phyloP scores from a whole-genome alignment of 805 yeast genomes.

The Saccharomycopsis microspora region DNA sequence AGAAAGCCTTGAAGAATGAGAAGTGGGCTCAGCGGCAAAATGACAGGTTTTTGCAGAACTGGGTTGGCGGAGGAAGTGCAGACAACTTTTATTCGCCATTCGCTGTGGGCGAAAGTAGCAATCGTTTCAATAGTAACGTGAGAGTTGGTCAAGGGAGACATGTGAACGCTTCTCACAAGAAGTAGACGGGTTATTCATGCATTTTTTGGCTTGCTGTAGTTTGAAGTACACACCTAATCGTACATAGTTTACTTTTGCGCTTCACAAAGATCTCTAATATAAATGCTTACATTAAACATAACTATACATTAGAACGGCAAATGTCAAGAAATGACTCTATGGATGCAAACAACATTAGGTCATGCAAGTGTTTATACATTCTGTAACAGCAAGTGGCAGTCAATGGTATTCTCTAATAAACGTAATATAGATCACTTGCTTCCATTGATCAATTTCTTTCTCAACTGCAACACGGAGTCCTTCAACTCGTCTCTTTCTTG shows the following conservation, averaged over 20 bases:
- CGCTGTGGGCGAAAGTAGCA: constrained; percentile 33
- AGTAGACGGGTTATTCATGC: background rate
- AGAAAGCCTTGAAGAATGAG: constrained; percentile 76
- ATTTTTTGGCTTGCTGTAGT: too few relatives aligned
- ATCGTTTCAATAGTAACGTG: constrained; percentile 50
- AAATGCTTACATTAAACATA: too few relatives aligned
- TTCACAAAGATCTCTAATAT: too few relatives aligned
- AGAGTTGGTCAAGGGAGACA: constrained; percentile 78
- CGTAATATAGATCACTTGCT: too few relatives aligned
- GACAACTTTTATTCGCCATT: constrained; percentile 87
- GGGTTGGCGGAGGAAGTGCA: constrained; percentile 90
- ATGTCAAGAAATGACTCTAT: too few relatives aligned
- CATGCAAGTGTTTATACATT: too few relatives aligned
- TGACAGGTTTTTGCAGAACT: constrained; percentile 75
- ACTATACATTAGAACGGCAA: too few relatives aligned
- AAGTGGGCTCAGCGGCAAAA: constrained; percentile 79
- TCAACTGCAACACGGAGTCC: constrained; percentile 44
- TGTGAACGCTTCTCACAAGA: constrained; percentile 49
- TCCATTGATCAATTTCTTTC: constrained; percentile 36
- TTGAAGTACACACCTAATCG: too few relatives aligned
- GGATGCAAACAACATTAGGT: too few relatives aligned
- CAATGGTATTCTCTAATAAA: too few relatives aligned
- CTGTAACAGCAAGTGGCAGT: too few relatives aligned
- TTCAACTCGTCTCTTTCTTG: constrained; percentile 78
- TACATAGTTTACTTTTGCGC: too few relatives aligned